Base-by-base conservation (phyloP, 2,329 filamentous ascomycete species). In the Trichoderma simmonsii region DNA sequence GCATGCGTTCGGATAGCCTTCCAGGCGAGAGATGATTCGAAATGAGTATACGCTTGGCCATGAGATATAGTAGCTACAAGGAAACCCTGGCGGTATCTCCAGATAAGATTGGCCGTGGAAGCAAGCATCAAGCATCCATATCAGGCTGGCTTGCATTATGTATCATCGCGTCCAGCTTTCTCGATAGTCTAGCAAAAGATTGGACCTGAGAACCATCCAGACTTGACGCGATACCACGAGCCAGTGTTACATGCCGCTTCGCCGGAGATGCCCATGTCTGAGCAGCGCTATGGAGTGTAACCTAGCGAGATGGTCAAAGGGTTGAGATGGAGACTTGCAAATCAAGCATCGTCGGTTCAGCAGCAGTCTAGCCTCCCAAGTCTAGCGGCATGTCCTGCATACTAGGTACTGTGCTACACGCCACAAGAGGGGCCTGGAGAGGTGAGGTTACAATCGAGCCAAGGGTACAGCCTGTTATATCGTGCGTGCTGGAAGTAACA, bases 201-300 rank as follows among this genome's bases (percentile, higher is more conserved):
- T 59, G 32, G 51, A 43, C 9, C 28, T 59, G 14, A 54, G 30
- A 6, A 26, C 48, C 14, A 36, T 26, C 43, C n/a, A 56, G 39
- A 36, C 28, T 32, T 15, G 11, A 36, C 36, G 34, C 51, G 36
- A 36, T 36, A 54, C 39, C 67, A 70, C 67, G 67, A 70, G 67
- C 67, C 57, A 70, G 56, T 62, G 67, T 70, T 70, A 70, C 67
- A 70, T 70, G 67, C 67, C 67, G 67, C 57, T 26, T 62, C 67
- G 57, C 67, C 67, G 67, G 30, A 54, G 57, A 60, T 36, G 30
- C 39, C 67, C 67, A 70, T 70, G 39, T 36, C 36, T 36, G 39
- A 28, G 26, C 57, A 36, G 57, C 56, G 67, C 57, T 61, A 70
- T 48, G 24, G 39, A 70, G 67, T 70, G 67, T 70, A 70, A 70